Base-by-base conservation (phyloP, 257 asterid species). In the Anisodus tanguticus region DNA sequence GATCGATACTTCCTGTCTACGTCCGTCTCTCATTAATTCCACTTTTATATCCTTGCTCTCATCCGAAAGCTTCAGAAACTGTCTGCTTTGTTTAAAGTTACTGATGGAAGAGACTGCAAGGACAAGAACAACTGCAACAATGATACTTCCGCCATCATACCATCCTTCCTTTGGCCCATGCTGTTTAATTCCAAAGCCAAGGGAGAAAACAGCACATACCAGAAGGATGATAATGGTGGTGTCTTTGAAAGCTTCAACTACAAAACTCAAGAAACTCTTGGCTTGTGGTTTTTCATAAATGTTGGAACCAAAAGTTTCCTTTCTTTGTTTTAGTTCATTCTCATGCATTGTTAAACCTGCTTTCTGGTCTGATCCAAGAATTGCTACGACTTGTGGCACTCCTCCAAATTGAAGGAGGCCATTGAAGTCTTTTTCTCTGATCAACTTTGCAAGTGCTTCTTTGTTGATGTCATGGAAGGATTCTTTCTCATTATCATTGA, bases 1-100 rank as follows among this genome's bases (percentile, higher is more conserved):
- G 37, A 88, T 85, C 0, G 89, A 87, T 11, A 86, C 39, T 43
- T 60, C 79, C 9, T 88, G 89, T 6, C 90, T 6, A 2, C 86
- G 83, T 8, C 91, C 82, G 3, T 19, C 84, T 55, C 87, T 85
- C 59, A 55, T 49, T 19, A 67, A 66, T 12, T 79, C 84, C 17
- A 85, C 74, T 59, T 71, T 70, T 9, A 85, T 79, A 35, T 79
- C 47, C 8, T 69, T 80, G 26, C 84, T 85, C 22, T 79, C 72
- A n/a, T 66, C 77, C 4, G 81, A 54, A 19, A 85, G 87, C 43
- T 85, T 85, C 64, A 77, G 22, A 69, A 79, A 85, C 31, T 79
- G 84, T 22, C 74, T 79, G 57, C 72, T 66, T 80, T 79, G 87
- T 51, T 57, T 79, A 43, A 60, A 85, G 84, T 85, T 80, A 70